These are phyloP conservation scores for Leptodermis oblonga DNA, from an alignment of 257 asterid species.

Conservation along the genomic window DNA sequence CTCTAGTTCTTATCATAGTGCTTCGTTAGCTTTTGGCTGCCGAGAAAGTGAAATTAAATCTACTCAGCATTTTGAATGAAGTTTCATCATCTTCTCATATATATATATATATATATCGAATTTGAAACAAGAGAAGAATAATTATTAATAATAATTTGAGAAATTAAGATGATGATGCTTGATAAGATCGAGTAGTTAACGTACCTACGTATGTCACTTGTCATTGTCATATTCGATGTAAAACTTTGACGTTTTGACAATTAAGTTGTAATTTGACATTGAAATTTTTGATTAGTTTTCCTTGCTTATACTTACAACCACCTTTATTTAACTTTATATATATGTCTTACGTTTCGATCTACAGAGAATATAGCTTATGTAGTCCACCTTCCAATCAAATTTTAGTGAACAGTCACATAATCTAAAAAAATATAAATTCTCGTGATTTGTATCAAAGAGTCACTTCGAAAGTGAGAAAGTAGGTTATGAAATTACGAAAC, in stretches of 20 bases:
- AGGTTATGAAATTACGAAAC: no score
- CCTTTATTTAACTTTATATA: no score
- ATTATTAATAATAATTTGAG: not conserved
- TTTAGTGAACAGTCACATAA: no score
- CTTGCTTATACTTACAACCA: not conserved
- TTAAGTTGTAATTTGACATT: slow-evolving; percentile 3
- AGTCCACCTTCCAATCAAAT: no score
- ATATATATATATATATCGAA: no score
- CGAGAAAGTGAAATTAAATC: not conserved
- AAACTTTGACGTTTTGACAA: slow-evolving; percentile 9
- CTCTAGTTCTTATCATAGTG: not conserved
- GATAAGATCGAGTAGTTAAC: no score
- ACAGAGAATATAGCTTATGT: no score
- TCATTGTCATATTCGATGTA: not conserved
- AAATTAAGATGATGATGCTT: not conserved
- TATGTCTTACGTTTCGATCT: no score
- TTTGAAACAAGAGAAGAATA: not conserved
- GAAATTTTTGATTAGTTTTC: slow-evolving; percentile 8
- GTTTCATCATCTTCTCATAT: not conserved
- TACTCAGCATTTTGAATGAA: not conserved
- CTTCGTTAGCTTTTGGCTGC: not conserved
- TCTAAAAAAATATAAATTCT: no score
- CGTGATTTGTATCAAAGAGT: no score
- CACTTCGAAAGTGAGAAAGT: no score
- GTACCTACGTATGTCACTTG: not conserved